Percentiles rank a stretch among this genome's conserved stretches.
Evolutionary conservation across 176 grass and related monocot genomes (phyloP).

Genomic region (Rhipidocladum racemiflorum): DNA sequence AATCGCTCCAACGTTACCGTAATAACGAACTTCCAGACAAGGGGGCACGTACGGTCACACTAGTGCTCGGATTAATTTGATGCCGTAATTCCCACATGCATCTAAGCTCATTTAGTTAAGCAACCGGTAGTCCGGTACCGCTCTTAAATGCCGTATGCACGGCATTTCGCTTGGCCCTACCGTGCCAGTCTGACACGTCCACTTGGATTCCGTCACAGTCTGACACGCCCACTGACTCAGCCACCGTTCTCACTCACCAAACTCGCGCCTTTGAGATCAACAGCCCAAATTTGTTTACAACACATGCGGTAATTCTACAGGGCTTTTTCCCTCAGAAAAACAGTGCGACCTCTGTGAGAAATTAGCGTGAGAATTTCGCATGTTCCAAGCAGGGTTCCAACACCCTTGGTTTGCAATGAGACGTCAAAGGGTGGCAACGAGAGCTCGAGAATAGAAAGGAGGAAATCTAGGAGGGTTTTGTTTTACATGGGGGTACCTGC

Average conservation of each 20-base stretch:
- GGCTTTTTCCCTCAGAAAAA: background rate
- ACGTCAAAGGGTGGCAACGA: background rate
- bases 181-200: slow-evolving; percentile 3
- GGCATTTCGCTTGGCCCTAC: background rate
- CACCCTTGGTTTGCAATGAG: background rate
- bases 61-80: background rate
- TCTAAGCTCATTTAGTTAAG: background rate
- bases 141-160: background rate
- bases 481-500: background rate
- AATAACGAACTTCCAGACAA: background rate
- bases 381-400: background rate
- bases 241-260: background rate
- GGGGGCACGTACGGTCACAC: background rate
- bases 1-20: background rate
- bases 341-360: background rate
- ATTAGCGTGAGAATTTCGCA: background rate
- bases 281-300: background rate
- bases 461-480: background rate
- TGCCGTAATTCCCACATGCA: background rate
- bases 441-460: background rate
- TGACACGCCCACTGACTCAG: background rate
- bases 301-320: background rate
- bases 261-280: background rate
- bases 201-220: background rate
- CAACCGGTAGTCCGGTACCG: background rate